Evolutionary conservation across 1,284 basidiomycete genomes (phyloP), one percentile per base, ranked within the genome.

Genomic region (Pyrrhoderma noxium): DNA sequence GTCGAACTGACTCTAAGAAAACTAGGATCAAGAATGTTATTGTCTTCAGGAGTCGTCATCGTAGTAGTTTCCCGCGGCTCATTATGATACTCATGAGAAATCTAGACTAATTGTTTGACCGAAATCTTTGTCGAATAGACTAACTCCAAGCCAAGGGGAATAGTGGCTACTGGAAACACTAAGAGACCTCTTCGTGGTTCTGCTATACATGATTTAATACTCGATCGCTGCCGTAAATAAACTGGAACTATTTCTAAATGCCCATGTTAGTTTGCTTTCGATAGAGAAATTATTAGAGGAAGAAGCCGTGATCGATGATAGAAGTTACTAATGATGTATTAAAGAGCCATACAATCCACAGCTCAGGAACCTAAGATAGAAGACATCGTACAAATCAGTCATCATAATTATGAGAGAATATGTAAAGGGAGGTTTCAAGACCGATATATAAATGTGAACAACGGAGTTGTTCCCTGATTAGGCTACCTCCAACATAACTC

Each of bases 131-230:
- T 71, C 40, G 70, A 74, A 0, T 68, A 31, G 77, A 75, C 0
- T 57, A 77, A 7, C 65, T 64, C 18, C 64, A 71, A 23, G 78
- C 77, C 0, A 60, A 59, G 11, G 65, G 69, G 13, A 77, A 79
- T 56, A 68, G 65, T 0, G 60, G 71, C 48, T 60, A 73, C 66
- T 0, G 72, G 72, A 2, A 64, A 65, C 48, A 58, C 67, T 3
- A 62, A 72, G 1, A 77, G 77, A 5, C 75, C 76, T 2, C 61
- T 80, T 7, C 76, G 79, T 58, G 77, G 77, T 0, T 61, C 80
- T 5, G 76, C 77, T 0, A 66, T 80, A n/a, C n/a, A n/a, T n/a
- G n/a, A n/a, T n/a, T n/a, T n/a, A n/a, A n/a, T n/a, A n/a, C n/a
- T n/a, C n/a, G n/a, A n/a, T n/a, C n/a, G n/a, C n/a, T n/a, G n/a